Percentiles rank a stretch among this genome's conserved stretches.
These are phyloP conservation scores for Podaxis sp. DNA, from an alignment of 768 basidiomycete genomes.

Conservation along the genomic window DNA sequence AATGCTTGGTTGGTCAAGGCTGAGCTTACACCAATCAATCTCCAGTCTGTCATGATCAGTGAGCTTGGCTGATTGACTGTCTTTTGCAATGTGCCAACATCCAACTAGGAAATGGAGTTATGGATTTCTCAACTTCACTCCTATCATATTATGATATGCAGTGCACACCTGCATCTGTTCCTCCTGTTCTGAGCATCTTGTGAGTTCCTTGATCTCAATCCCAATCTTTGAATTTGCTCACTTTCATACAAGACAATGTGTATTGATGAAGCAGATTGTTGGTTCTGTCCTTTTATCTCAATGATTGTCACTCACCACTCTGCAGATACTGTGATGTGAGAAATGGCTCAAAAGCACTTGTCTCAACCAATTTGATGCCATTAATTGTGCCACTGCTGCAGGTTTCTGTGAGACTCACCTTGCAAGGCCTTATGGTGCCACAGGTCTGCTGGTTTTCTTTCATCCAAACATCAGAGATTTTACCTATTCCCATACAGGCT, in stretches of 20 bases:
- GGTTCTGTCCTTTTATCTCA: constrained; percentile 19
- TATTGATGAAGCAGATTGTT: constrained; percentile 60
- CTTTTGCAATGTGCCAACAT: background rate
- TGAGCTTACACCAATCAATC: constrained; percentile 60
- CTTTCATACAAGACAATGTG: constrained; percentile 45
- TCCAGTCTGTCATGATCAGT: constrained; percentile 74
- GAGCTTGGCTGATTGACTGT: constrained; percentile 19
- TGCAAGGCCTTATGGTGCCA: constrained; percentile 37
- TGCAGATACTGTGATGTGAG: constrained; percentile 64
- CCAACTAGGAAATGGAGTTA: constrained; percentile 58
- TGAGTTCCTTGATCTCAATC: constrained; percentile 35
- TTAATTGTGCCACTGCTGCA: constrained; percentile 63
- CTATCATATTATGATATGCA: constrained; percentile 47
- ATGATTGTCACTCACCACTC: background rate
- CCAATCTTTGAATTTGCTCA: constrained; percentile 23
- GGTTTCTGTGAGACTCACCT: constrained; percentile 61
- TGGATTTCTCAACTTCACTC: constrained; percentile 49
- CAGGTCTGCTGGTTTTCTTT: constrained; percentile 30
- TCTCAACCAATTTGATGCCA: constrained; percentile 61
- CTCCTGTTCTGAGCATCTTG: constrained; percentile 47
- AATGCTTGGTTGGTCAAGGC: constrained; percentile 54
- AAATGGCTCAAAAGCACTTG: constrained; percentile 56
- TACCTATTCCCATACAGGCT: constrained; percentile 24
- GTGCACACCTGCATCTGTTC: constrained; percentile 52
- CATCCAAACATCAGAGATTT: background rate